A percentile compares a stretch with the other conserved stretches of the same genome.
Evolutionary conservation across 169 alveolate genomes (phyloP).

Genomic region (Plasmodium inui): DNA sequence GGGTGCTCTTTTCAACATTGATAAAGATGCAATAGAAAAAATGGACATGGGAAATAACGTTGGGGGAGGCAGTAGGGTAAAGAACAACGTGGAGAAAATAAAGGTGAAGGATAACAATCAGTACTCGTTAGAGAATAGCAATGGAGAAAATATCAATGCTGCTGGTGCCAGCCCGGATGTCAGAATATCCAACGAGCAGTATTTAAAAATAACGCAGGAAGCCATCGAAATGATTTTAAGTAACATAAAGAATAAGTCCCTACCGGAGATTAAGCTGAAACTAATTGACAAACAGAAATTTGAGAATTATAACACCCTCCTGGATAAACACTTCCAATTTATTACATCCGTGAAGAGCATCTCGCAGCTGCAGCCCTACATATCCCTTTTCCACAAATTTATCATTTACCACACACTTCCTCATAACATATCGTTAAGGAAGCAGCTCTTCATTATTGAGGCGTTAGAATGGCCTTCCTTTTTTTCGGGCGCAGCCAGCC

Average conservation of each 20-base stretch:
- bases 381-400: conserved; percentile 61
- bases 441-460: conserved; percentile 60
- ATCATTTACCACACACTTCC: conserved; percentile 66
- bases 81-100: conserved; percentile 26
- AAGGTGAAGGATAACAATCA: conserved; percentile 15
- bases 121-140: conserved; percentile 1
- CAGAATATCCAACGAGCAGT: conserved; percentile 69
- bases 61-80: background rate
- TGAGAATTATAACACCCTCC: conserved; percentile 62
- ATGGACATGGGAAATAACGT: background rate
- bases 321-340: conserved; percentile 69
- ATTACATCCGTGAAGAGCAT: conserved; percentile 62
- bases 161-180: conserved; percentile 14
- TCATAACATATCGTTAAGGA: conserved; percentile 58
- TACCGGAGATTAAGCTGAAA: conserved; percentile 60
- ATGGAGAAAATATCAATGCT: conserved; percentile 8
- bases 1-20: conserved; percentile 14
- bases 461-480: conserved; percentile 73
- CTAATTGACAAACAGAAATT: conserved; percentile 49
- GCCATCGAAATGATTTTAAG: conserved; percentile 74
- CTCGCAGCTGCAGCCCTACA: conserved; percentile 53
- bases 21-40: conserved; percentile 55
- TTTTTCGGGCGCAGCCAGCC: conserved; percentile 62
- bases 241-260: conserved; percentile 57
- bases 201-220: conserved; percentile 63